Evolutionary conservation across 352 stramenopile species (phyloP).

Genomic region (Chrysophaeum taylorii): DNA sequence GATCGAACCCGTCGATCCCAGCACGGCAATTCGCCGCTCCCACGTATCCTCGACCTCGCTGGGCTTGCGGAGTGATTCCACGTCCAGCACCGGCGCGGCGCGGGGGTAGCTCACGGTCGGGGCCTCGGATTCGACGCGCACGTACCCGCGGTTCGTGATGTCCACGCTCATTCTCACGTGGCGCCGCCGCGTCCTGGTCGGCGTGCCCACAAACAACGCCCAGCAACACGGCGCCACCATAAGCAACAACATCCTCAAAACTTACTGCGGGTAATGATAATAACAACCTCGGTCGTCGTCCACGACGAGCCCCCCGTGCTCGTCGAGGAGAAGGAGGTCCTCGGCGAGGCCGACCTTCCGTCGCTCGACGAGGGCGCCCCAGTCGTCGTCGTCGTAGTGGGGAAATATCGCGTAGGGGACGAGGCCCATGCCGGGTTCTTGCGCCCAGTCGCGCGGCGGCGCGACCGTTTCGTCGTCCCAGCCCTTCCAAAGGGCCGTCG

Average conservation of each 20-base stretch:
- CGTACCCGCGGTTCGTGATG: conserved; percentile 16
- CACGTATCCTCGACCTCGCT: neutral
- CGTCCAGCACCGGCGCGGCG: conserved; percentile 7
- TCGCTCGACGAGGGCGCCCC: neutral
- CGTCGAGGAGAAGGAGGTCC: neutral
- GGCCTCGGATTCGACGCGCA: neutral
- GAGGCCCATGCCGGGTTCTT: neutral
- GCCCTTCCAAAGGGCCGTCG: conserved; percentile 11
- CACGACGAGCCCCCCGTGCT: neutral
- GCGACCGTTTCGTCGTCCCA: conserved; percentile 14
- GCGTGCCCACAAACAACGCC: too few relatives aligned
- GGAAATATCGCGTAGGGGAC: neutral
- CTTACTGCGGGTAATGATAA: too few relatives aligned
- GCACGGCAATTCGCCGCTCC: conserved; percentile 32
- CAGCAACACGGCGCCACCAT: too few relatives aligned
- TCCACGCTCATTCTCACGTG: too few relatives aligned
- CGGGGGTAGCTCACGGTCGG: neutral
- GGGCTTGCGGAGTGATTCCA: neutral
- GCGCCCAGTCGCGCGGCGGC: neutral
- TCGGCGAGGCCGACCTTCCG: neutral
- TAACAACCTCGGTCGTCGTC: neutral
- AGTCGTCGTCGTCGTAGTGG: conserved; percentile 11
- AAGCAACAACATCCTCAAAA: too few relatives aligned
- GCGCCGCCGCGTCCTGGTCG: too few relatives aligned
- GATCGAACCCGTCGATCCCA: conserved; percentile 58